phyloP scores from a whole-genome alignment of 148 eudicot genomes.

The Nepenthes mirabilis region DNA sequence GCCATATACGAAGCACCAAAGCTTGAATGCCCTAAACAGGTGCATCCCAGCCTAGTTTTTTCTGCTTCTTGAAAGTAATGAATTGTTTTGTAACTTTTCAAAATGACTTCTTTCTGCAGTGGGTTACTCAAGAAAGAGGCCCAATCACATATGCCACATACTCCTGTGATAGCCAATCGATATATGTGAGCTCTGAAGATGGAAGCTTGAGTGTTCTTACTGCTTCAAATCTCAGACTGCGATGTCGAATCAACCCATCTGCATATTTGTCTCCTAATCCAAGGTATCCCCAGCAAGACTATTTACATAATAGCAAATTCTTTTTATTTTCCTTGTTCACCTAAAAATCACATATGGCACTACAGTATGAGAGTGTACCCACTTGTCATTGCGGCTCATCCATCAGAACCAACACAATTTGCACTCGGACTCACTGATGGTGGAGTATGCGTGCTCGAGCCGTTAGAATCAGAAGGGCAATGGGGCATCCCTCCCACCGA shows the following conservation, averaged over 20 bases:
- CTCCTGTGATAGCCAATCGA: constrained; percentile 82
- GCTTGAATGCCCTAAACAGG: constrained; percentile 77
- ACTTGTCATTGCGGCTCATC: constrained; percentile 84
- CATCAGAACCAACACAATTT: constrained; percentile 80
- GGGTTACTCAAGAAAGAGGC: constrained; percentile 77
- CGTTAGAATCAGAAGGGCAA: constrained; percentile 77
- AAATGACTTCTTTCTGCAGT: constrained; percentile 25
- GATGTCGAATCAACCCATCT: constrained; percentile 69
- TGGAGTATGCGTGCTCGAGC: constrained; percentile 72
- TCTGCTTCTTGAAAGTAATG: background rate
- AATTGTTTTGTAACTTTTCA: background rate
- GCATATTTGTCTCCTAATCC: constrained; percentile 67
- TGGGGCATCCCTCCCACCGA: constrained; percentile 79
- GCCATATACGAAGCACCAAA: constrained; percentile 81
- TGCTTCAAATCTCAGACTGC: constrained; percentile 55
- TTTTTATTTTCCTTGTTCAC: background rate
- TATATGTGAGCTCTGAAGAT: constrained; percentile 71
- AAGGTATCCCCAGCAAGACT: constrained; percentile 26
- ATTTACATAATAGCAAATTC: background rate
- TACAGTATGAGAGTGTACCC: constrained; percentile 57
- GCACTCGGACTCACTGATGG: constrained; percentile 89
- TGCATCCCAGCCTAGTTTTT: constrained; percentile 3
- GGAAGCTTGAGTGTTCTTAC: constrained; percentile 80
- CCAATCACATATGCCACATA: constrained; percentile 82
- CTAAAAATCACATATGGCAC: constrained; percentile 1